These are phyloP conservation scores for Rhizoclosmatium globosum DNA, from an alignment of 192 early-diverging fungal genomes.

Conservation along the genomic window DNA sequence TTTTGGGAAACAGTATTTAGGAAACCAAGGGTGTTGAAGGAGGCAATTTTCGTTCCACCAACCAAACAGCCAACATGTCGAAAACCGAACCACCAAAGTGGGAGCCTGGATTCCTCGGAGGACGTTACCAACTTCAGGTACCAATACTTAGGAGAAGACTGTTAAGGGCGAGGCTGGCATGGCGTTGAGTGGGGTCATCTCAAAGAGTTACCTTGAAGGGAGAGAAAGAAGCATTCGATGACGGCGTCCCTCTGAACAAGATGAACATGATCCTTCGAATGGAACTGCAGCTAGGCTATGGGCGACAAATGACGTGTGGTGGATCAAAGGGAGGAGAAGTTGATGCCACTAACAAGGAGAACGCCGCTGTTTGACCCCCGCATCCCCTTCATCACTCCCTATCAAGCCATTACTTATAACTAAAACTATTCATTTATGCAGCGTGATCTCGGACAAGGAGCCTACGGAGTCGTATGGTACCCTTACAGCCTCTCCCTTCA, in stretches of 20 bases:
- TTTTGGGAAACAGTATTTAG: no score
- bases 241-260: not conserved
- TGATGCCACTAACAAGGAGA: no score
- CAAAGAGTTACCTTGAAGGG: not conserved
- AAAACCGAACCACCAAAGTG: slow-evolving; percentile 32
- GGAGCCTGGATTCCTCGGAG: slow-evolving; percentile 36
- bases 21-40: no score
- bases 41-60: not conserved
- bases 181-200: no score
- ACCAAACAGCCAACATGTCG: slow-evolving; percentile 18
- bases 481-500: slow-evolving; percentile 22
- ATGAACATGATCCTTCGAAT: no score
- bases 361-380: no score
- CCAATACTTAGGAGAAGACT: not conserved
- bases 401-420: no score
- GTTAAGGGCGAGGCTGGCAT: not conserved
- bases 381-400: no score
- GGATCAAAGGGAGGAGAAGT: not conserved
- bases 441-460: slow-evolving; percentile 83
- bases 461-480: slow-evolving; percentile 95
- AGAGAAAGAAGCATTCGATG: not conserved
- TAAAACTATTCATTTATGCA: not conserved
- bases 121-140: slow-evolving; percentile 35
- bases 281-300: not conserved
- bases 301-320: not conserved